Evolutionary conservation across 1,139 yeast species (phyloP), one percentile per base, ranked within the genome.

Genomic region (Geotrichum fermentans): DNA sequence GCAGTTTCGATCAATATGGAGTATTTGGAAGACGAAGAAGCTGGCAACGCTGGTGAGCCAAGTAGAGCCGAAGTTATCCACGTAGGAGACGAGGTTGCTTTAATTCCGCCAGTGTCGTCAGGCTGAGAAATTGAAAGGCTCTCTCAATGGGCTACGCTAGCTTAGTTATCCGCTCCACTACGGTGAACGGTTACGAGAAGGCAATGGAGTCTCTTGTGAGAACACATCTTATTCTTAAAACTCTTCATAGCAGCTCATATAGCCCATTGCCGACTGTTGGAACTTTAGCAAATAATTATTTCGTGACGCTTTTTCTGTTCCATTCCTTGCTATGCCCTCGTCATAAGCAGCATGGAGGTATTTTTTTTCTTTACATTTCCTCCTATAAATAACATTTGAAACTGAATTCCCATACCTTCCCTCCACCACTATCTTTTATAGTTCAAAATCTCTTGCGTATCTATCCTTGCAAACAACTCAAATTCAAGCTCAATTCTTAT

Each of bases 61-160:
- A 28, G 1, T 28, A 24, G 2, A 8, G 33, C 20, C 32, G 6
- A 4, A 10, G 17, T 21, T 3, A 47, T 67, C 21, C 37, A 22
- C 4, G 49, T 55, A 6, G 52, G 54, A 17, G 68, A 65, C 48
- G 71, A 67, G 43, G 50, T 69, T 4, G 69, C 67, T 6, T 53
- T 69, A n/a, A 61, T 69, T 16, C 72, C 73, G 8, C 72, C 73
- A 0, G 72, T 69, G 2, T 66, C 71, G 2, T 66, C 70, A 5
- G 73, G 73, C 6, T 69, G 52, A 16, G 6, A 26, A 10, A 33
- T 33, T 28, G 6, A 14, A 13, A 5, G 5, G 11, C 11, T 34
- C n/a, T n/a, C n/a, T n/a, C n/a, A n/a, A n/a, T n/a, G n/a, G n/a
- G n/a, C n/a, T n/a, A n/a, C n/a, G n/a, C n/a, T n/a, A n/a, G n/a